Evolutionary conservation across 805 yeast genomes (phyloP), one percentile per base, ranked within the genome.

Genomic region (Zygosaccharomyces siamensis): DNA sequence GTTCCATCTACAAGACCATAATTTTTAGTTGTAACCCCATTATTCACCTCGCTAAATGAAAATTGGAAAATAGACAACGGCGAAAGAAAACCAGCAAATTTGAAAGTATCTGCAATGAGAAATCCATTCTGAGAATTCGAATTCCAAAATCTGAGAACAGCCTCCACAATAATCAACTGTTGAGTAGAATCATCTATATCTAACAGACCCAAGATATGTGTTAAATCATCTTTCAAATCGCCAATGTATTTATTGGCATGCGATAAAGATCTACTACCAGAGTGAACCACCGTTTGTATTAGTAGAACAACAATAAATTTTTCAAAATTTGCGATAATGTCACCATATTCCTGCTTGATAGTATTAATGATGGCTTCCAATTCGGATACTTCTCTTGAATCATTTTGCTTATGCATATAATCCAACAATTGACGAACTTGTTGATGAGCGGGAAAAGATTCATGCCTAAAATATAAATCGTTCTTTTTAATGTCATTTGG

Each of bases 201-300:
- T 37, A 66, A 44, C 42, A 59, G 61, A 12, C 57, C 62, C 27
- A 66, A 57, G 16, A 69, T 46, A n/a, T 59, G 61, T 46, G 62
- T 61, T 38, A 81, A 58, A 12, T 72, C 67, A 11, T 64, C 67
- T 18, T 60, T 58, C 5, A 75, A 60, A 36, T 72, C 73, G 30
- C 64, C 68, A 39, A 82, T 70, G 69, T 78, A 79, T 37, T 77
- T 79, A 51, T 78, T 79, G 33, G 84, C 82, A 59, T 85, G 89
- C 0, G 92, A 87, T 38, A 90, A 76, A 0, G 97, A 90, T 62
- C 97, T 78, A 41, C 89, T 84, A 11, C 98, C 97, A 49, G 89
- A 83, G 56, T 83, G 83, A 40, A 92, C 85, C 45, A 88, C 75
- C 0, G 84, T 74, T 60, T 87, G 92, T 58, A 84, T 75, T 11